Evolutionary conservation across 257 asterid species (phyloP).

Genomic region (Nicotiana sylvestris): DNA sequence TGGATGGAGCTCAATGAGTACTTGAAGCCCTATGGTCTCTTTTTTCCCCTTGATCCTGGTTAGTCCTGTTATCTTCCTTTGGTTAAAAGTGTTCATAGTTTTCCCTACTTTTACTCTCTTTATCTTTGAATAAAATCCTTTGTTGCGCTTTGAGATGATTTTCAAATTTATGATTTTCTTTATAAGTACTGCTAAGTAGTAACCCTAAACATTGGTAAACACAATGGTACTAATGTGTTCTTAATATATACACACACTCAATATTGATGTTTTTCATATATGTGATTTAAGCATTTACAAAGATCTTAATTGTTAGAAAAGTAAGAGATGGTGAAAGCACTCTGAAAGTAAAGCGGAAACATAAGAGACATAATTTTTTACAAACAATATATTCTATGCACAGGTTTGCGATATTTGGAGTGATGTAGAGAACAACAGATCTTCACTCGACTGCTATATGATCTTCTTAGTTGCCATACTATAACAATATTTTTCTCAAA

Average conservation of each 20-base stretch:
- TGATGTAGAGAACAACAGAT: not conserved
- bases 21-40: conserved; percentile 90
- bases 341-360: not conserved
- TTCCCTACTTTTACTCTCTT: not conserved
- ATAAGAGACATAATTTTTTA: not conserved
- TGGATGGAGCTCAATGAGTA: conserved; percentile 97
- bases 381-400: not conserved
- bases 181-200: not conserved
- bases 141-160: not conserved
- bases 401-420: not conserved
- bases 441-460: not conserved
- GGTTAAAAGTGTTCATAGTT: conserved; percentile 2
- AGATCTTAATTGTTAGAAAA: not conserved
- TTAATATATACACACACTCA: not conserved
- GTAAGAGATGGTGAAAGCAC: not conserved
- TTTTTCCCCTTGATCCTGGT: conserved; percentile 99
- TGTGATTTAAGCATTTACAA: not conserved
- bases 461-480: not conserved
- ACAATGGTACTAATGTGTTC: too few species aligned
- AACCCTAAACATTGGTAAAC: not conserved
- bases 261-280: not conserved
- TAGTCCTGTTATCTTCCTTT: conserved; percentile 18
- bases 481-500: not conserved
- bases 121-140: not conserved
- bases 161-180: not conserved